Percentiles rank a stretch among this genome's conserved stretches.
These are phyloP conservation scores for Pythium graminicola DNA, from an alignment of 352 stramenopile species.

Conservation along the genomic window DNA sequence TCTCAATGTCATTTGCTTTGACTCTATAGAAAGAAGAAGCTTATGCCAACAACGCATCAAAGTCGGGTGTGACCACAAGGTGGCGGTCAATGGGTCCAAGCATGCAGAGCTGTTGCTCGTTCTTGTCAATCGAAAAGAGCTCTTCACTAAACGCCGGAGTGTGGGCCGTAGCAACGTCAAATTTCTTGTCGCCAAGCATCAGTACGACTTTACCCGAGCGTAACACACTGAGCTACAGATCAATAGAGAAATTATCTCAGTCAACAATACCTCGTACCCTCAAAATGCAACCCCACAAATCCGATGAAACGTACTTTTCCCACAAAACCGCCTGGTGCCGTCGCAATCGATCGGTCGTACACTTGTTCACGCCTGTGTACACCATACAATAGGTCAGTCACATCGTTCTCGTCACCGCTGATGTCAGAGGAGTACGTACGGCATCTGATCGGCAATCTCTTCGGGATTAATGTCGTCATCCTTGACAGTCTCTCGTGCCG, in stretches of 20 bases:
- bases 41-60: slow-evolving; percentile 74
- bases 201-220: slow-evolving; percentile 82
- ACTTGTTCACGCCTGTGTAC: slow-evolving; percentile 41
- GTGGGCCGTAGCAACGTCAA: slow-evolving; percentile 70
- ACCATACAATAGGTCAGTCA: neutral
- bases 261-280: neutral
- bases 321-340: slow-evolving; percentile 68
- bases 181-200: slow-evolving; percentile 82
- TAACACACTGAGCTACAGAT: slow-evolving; percentile 65
- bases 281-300: neutral
- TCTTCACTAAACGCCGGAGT: slow-evolving; percentile 81
- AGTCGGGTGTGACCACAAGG: slow-evolving; percentile 82
- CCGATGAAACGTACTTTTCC: slow-evolving; percentile 75
- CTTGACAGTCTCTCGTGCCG: slow-evolving; percentile 13
- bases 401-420: neutral
- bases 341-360: slow-evolving; percentile 62
- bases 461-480: slow-evolving; percentile 23
- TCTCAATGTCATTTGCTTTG: no score
- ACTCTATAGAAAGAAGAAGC: neutral
- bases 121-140: slow-evolving; percentile 70
- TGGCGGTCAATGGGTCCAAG: slow-evolving; percentile 69
- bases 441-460: slow-evolving; percentile 19
- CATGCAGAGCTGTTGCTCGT: slow-evolving; percentile 68
- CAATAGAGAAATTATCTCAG: neutral
- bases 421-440: slow-evolving; percentile 12